Percentiles rank a stretch among this genome's conserved stretches.
Conservation (phyloP, 441 rosid genomes). For the Adansonia rubrostipa region DNA sequence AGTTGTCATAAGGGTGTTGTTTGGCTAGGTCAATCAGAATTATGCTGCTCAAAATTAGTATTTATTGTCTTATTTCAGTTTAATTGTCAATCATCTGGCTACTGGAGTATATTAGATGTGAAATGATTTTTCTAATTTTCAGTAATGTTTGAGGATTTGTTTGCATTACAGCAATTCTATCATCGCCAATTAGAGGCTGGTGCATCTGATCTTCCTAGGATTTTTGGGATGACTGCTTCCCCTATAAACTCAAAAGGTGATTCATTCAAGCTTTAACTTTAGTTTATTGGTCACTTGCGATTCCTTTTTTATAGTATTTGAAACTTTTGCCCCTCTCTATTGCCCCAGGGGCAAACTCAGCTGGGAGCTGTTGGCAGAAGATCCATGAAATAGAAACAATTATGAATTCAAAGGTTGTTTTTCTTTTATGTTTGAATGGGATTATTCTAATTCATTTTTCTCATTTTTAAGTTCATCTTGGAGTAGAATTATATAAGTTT, state of each 20-base stretch:
- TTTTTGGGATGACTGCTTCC: constrained; percentile 96
- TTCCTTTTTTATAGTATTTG: constrained; percentile 6
- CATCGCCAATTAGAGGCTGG: constrained; percentile 48
- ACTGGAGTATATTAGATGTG: neutral
- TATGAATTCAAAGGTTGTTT: constrained; percentile 83
- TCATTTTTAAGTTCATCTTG: constrained; percentile 9
- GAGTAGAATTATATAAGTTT: neutral
- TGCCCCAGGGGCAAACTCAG: constrained; percentile 51
- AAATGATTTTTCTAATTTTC: neutral
- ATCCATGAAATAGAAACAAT: constrained; percentile 70
- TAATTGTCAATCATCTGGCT: neutral
- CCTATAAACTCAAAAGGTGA: constrained; percentile 83
- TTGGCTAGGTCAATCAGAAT: neutral
- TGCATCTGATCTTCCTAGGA: constrained; percentile 62
- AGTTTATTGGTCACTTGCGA: neutral
- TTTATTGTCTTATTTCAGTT: neutral
- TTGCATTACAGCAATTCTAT: constrained; percentile 76
- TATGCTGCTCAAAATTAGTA: neutral
- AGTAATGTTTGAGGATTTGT: neutral
- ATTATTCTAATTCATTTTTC: neutral
- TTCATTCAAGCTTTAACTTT: constrained; percentile 12
- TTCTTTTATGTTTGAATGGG: constrained; percentile 29
- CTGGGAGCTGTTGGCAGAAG: constrained; percentile 48
- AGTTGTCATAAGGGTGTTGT: neutral
- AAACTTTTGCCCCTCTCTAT: constrained; percentile 2